phyloP scores from a whole-genome alignment of 495 filamentous ascomycete genomes.

The Chaetomium cochliodes region DNA sequence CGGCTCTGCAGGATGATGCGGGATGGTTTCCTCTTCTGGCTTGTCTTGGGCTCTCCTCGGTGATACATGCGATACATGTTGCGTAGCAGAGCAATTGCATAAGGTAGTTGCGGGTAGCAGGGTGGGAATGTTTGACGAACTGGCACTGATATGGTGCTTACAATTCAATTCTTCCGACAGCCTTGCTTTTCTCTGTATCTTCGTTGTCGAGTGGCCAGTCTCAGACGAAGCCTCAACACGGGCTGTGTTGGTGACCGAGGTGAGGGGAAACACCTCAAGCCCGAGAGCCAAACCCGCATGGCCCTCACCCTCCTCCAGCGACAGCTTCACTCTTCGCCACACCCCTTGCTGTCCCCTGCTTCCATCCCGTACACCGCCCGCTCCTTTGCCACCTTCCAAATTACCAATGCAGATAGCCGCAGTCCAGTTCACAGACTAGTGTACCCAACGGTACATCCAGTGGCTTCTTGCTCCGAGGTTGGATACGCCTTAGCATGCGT shows the following conservation, averaged over 20 bases:
- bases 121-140: too few relatives aligned
- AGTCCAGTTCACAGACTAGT: not conserved
- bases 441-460: not conserved
- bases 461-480: too few relatives aligned
- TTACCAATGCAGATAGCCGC: not conserved
- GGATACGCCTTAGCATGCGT: not conserved
- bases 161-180: not conserved
- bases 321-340: conserved; percentile 3
- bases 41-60: not conserved
- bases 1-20: not conserved
- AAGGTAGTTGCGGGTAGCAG: too few relatives aligned
- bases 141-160: too few relatives aligned
- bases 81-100: not conserved
- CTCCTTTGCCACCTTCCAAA: not conserved
- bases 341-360: not conserved
- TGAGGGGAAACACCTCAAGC: not conserved
- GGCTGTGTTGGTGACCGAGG: not conserved
- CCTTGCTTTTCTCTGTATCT: not conserved
- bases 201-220: too few relatives aligned
- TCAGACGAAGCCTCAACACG: not conserved
- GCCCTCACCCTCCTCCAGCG: not conserved
- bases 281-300: not conserved
- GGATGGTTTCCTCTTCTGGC: not conserved
- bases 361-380: not conserved
- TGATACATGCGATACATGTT: not conserved